Evolutionary conservation across 2,329 filamentous ascomycete species (phyloP).

Genomic region (Curvularia sp.): DNA sequence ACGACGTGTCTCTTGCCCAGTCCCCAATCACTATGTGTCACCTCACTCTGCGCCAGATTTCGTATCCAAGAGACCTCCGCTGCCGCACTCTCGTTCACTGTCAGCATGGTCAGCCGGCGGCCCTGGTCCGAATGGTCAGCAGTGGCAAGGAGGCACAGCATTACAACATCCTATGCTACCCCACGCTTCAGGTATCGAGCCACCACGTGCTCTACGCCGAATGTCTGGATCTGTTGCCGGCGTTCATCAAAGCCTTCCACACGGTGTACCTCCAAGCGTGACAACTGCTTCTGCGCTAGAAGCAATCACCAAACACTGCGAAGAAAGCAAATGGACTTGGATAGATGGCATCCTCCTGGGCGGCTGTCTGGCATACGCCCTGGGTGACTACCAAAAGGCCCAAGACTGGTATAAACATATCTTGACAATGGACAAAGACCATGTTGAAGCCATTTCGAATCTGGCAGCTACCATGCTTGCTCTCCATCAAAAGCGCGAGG

Average conservation of each 20-base stretch:
- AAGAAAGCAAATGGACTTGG: constrained; percentile 66
- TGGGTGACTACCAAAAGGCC: constrained; percentile 82
- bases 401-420: constrained; percentile 77
- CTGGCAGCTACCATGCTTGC: constrained; percentile 88
- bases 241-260: constrained; percentile 37
- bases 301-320: constrained; percentile 47
- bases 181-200: constrained; percentile 35
- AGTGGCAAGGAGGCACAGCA: constrained; percentile 38
- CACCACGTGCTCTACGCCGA: constrained; percentile 41
- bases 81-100: constrained; percentile 41
- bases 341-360: constrained; percentile 90
- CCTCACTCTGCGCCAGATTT: constrained; percentile 33
- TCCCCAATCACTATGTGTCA: constrained; percentile 28
- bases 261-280: constrained; percentile 45
- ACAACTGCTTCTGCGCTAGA: constrained; percentile 49
- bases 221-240: constrained; percentile 45
- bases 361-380: constrained; percentile 88
- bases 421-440: constrained; percentile 65
- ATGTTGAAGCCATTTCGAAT: constrained; percentile 94
- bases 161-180: constrained; percentile 33
- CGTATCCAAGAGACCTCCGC: constrained; percentile 28
- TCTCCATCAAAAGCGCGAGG: constrained; percentile 80
- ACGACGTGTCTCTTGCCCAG: constrained; percentile 44
- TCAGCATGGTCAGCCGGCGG: constrained; percentile 39
- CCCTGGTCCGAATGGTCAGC: constrained; percentile 26